Percentiles rank a stretch among this genome's conserved stretches.
Conservation (phyloP, 345 rosid genomes). For the Aegle marmelos region DNA sequence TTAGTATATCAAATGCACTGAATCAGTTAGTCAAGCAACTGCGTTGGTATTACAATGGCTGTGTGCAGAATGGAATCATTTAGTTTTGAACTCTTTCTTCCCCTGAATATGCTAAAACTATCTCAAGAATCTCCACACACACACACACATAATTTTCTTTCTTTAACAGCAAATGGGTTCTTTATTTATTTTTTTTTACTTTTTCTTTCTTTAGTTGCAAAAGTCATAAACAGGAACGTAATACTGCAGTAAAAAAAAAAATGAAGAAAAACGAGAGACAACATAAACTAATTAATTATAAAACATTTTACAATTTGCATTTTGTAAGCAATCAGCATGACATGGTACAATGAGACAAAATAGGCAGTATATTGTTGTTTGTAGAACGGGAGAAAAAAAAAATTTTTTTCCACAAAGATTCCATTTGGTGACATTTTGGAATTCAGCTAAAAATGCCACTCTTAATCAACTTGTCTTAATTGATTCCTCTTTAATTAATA, state of each 20-base stretch:
- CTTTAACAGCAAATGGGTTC: not conserved
- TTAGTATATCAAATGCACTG: not conserved
- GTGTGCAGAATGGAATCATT: not conserved
- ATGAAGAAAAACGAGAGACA: too few relatives aligned
- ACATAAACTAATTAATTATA: too few relatives aligned
- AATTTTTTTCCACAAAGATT: not conserved
- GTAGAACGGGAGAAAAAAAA: not conserved
- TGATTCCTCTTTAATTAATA: not conserved
- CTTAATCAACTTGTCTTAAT: not conserved
- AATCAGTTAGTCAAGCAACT: not conserved
- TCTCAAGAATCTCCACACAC: not conserved
- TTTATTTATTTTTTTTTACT: fast-evolving
- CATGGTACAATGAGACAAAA: not conserved
- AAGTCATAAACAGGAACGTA: not conserved
- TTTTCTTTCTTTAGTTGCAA: not conserved
- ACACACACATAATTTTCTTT: not conserved
- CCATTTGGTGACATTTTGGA: not conserved
- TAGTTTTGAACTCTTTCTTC: not conserved
- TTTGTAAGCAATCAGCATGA: not conserved
- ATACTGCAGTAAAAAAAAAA: not conserved
- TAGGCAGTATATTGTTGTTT: not conserved
- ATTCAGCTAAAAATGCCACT: not conserved
- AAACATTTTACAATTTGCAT: not conserved
- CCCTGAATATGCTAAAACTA: not conserved
- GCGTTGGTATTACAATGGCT: not conserved